Conservation (phyloP, 2,329 filamentous ascomycete genomes). For the Alternaria arborescens region DNA sequence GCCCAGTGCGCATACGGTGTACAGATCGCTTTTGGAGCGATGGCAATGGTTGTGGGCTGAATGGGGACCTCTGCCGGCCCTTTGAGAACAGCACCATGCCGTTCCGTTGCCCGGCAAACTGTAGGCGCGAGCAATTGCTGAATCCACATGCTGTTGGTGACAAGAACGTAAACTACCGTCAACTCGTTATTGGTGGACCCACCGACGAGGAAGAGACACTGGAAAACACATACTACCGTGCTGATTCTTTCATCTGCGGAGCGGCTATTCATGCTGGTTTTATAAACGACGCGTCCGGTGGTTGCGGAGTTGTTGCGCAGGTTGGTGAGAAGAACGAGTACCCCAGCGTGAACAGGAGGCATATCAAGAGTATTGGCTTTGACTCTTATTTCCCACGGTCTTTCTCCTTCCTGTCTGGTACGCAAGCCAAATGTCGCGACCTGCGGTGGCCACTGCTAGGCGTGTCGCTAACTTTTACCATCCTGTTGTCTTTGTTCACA, state of each 20-base stretch:
- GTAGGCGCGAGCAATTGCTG: slow-evolving; percentile 69
- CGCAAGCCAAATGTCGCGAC: slow-evolving; percentile 76
- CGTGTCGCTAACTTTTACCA: slow-evolving; percentile 81
- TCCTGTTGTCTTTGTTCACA: slow-evolving; percentile 81
- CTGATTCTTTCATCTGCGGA: slow-evolving; percentile 87
- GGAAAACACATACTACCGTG: slow-evolving; percentile 74
- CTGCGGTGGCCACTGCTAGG: slow-evolving; percentile 84
- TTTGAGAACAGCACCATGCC: slow-evolving; percentile 75
- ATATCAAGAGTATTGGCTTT: slow-evolving; percentile 79
- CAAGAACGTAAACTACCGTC: slow-evolving; percentile 65
- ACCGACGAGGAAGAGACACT: slow-evolving; percentile 51
- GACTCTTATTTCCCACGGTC: slow-evolving; percentile 89
- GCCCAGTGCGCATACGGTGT: slow-evolving; percentile 72
- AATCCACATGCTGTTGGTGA: slow-evolving; percentile 80
- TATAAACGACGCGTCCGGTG: slow-evolving; percentile 74
- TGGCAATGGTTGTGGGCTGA: slow-evolving; percentile 76
- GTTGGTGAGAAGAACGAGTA: slow-evolving; percentile 74
- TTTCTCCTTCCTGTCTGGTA: slow-evolving; percentile 75
- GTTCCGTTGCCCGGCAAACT: slow-evolving; percentile 79
- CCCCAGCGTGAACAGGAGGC: slow-evolving; percentile 70
- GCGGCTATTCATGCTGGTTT: slow-evolving; percentile 85
- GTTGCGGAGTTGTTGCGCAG: slow-evolving; percentile 81
- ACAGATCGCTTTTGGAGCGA: slow-evolving; percentile 72
- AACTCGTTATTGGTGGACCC: slow-evolving; percentile 64
- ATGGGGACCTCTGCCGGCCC: slow-evolving; percentile 77